Evolutionary conservation across 2,329 filamentous ascomycete genomes (phyloP).

Genomic region (Fusarium robinianum): DNA sequence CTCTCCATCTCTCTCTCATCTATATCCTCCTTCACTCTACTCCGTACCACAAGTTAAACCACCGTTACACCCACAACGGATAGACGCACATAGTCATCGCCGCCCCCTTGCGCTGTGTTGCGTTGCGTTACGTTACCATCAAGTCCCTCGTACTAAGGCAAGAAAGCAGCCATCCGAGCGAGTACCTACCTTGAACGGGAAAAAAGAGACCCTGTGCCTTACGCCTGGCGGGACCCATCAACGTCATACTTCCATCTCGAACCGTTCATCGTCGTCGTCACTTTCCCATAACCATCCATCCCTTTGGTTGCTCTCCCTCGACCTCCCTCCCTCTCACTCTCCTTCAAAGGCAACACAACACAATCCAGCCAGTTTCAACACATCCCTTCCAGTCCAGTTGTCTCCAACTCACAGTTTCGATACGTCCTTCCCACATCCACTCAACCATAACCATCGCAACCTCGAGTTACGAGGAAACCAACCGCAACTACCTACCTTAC

Average conservation of each 20-base stretch:
- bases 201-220: constrained; percentile 35
- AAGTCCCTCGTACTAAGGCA: constrained; percentile 13
- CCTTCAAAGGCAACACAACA: constrained; percentile 11
- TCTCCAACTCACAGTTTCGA: constrained; percentile 4
- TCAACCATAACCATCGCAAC: constrained; percentile 8
- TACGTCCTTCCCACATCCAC: too few relatives aligned
- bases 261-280: constrained; percentile 8
- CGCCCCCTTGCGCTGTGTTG: too few relatives aligned
- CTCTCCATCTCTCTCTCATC: too few relatives aligned
- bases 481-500: constrained; percentile 11
- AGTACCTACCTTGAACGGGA: constrained; percentile 21
- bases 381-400: neutral
- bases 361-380: constrained; percentile 1
- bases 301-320: constrained; percentile 16
- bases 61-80: too few relatives aligned
- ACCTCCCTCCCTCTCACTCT: neutral
- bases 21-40: too few relatives aligned
- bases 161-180: constrained; percentile 18
- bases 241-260: constrained; percentile 33
- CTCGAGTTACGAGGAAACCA: constrained; percentile 9
- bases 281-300: constrained; percentile 2
- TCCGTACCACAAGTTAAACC: too few relatives aligned
- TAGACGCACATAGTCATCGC: too few relatives aligned
- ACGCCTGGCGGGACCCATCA: constrained; percentile 30
- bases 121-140: constrained; percentile 3